A percentile compares a stretch with the other conserved stretches of the same genome.
phyloP scores from a whole-genome alignment of 2,329 filamentous ascomycete genomes.

The Beauveria bassiana region DNA sequence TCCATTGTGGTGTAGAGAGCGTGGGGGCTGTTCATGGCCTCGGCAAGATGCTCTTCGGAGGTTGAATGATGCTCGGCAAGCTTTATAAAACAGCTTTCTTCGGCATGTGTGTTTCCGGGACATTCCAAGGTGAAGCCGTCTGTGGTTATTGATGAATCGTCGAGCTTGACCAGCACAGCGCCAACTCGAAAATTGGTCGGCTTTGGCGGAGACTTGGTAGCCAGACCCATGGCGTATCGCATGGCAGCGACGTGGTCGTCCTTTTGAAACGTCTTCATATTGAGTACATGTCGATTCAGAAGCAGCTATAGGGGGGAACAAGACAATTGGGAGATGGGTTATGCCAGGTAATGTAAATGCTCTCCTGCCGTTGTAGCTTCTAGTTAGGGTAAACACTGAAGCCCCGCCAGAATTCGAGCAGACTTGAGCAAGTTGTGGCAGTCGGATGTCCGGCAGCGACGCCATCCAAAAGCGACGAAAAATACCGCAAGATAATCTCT shows the following conservation, averaged over 20 bases:
- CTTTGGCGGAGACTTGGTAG: constrained; percentile 71
- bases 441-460: neutral
- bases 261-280: constrained; percentile 10
- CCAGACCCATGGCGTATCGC: constrained; percentile 65
- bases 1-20: constrained; percentile 88
- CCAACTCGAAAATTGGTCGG: constrained; percentile 92
- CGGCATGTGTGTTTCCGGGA: constrained; percentile 89
- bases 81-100: constrained; percentile 86
- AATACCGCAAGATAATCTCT: no score
- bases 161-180: constrained; percentile 66
- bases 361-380: neutral
- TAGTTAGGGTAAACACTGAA: neutral
- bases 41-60: constrained; percentile 47
- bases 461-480: neutral
- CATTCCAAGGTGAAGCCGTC: constrained; percentile 89
- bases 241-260: constrained; percentile 48
- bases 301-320: neutral
- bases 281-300: neutral
- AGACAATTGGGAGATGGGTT: no score
- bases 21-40: constrained; percentile 24
- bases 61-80: constrained; percentile 41
- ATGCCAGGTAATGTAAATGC: neutral
- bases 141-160: constrained; percentile 54
- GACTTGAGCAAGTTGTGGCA: neutral
- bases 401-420: neutral